phyloP scores from a whole-genome alignment of 2,329 filamentous ascomycete genomes.

The Cladophialophora chaetospira region DNA sequence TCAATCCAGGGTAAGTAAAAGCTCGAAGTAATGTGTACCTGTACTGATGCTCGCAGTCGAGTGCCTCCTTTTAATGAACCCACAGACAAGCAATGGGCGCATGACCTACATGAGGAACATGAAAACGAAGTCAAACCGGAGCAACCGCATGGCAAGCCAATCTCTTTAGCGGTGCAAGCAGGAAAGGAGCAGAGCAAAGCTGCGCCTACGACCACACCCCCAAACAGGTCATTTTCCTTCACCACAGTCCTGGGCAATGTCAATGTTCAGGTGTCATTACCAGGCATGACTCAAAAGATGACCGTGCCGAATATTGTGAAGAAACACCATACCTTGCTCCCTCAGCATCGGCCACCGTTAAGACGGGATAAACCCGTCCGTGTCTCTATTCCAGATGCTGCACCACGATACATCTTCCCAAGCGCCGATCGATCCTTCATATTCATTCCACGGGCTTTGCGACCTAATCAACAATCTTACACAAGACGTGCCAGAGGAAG shows the following conservation, averaged over 20 bases:
- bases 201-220: constrained; percentile 46
- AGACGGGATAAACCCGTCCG: constrained; percentile 95
- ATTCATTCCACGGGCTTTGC: constrained; percentile 91
- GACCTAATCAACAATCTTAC: constrained; percentile 85
- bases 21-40: background rate
- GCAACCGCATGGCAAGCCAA: constrained; percentile 37
- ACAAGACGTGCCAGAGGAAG: constrained; percentile 70
- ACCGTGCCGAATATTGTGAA: constrained; percentile 75
- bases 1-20: constrained; percentile 18
- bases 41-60: constrained; percentile 15
- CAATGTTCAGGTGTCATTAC: constrained; percentile 78
- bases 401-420: constrained; percentile 85
- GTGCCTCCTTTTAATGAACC: constrained; percentile 32
- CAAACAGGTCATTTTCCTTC: constrained; percentile 77
- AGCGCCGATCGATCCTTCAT: constrained; percentile 91
- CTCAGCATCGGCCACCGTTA: constrained; percentile 89
- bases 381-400: constrained; percentile 78
- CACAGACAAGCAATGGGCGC: constrained; percentile 64
- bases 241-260: constrained; percentile 83
- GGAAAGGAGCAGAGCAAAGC: constrained; percentile 13
- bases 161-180: constrained; percentile 21
- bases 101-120: constrained; percentile 82
- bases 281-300: constrained; percentile 71
- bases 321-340: constrained; percentile 89
- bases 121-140: constrained; percentile 34